A percentile compares a stretch with the other conserved stretches of the same genome.
phyloP scores from a whole-genome alignment of 768 basidiomycete genomes.

The Kwoniella sp. region DNA sequence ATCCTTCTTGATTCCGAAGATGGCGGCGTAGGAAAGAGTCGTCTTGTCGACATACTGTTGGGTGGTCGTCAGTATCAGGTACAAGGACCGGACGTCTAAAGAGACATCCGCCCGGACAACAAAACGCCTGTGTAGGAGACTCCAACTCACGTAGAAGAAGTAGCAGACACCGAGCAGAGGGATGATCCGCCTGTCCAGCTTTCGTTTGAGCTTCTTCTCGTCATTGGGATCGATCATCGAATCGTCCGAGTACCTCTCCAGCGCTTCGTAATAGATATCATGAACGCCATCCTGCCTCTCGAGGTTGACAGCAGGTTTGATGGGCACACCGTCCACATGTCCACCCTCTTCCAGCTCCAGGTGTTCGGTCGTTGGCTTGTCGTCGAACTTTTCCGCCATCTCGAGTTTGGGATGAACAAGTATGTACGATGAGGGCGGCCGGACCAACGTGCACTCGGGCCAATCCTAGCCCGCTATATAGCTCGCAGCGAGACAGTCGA shows the following conservation, averaged over 20 bases:
- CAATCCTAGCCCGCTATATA: too few relatives aligned
- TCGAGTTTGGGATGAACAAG: neutral
- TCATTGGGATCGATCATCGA: slow-evolving; percentile 29
- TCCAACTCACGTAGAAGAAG: slow-evolving; percentile 33
- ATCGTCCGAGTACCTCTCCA: slow-evolving; percentile 39
- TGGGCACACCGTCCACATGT: slow-evolving; percentile 1
- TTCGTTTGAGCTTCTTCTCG: slow-evolving; percentile 41
- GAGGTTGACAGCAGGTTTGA: slow-evolving; percentile 12
- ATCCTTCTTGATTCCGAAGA: slow-evolving; percentile 49
- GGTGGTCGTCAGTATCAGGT: too few relatives aligned
- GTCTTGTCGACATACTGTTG: slow-evolving; percentile 41
- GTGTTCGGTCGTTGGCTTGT: neutral
- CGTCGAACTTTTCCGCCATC: neutral
- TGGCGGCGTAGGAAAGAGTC: slow-evolving; percentile 46
- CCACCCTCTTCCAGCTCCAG: slow-evolving; percentile 7
- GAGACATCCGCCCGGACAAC: too few relatives aligned
- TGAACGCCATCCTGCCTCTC: slow-evolving; percentile 15
- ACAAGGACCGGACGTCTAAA: too few relatives aligned
- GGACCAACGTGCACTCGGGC: too few relatives aligned
- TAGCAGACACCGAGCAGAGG: slow-evolving; percentile 41
- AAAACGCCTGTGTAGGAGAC: neutral
- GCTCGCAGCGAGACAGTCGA: too few relatives aligned
- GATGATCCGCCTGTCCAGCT: slow-evolving; percentile 39
- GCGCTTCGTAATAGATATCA: slow-evolving; percentile 37
- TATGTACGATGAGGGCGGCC: too few relatives aligned